Evolutionary conservation across 441 rosid species (phyloP), one percentile per base, ranked within the genome.

Genomic region (Bruguiera hainesii): DNA sequence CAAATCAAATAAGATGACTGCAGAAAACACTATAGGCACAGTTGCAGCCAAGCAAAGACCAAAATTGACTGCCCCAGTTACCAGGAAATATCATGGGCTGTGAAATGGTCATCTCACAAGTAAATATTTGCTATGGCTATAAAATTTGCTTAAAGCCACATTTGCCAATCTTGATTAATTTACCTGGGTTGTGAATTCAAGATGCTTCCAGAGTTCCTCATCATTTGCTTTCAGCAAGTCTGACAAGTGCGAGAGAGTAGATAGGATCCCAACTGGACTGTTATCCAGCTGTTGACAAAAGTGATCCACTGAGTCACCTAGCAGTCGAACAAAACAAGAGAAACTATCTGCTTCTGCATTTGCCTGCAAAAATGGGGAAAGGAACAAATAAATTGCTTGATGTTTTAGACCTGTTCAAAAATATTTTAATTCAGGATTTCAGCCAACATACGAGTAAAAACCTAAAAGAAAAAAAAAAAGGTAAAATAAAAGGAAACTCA

Each of bases 311-410:
- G 88, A 88, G 56, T 88, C 91, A 20, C 91, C 73, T 67, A 88
- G 57, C 35, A 88, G 76, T 50, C 84, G 72, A 59, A 88, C 87
- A 77, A 88, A 86, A 61, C 89, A 88, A 23, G 83, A 72, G 74
- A 88, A 88, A 64, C 87, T 86, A 65, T 86, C 91, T 23, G 89
- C 91, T 79, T 86, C 95, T 16, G 85, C 85, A 75, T 79, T 80
- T 72, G 73, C 83, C 95, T 88, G 81, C 26, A 55, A 2, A 35
- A 64, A 21, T 7, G 29, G 49, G 33, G 31, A 48, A 49, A 21
- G 26, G 31, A 19, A 57, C 31, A 16, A 11, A 60, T 19, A 51
- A 10, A n/a, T 13, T 64, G 25, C 56, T 57, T 13, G 66, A 55
- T 63, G 7, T 30, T 53, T 29, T n/a, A 55, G 11, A 55, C 57